Percentiles rank a stretch among this genome's conserved stretches.
Evolutionary conservation across 805 yeast species (phyloP).

Genomic region (Nakazawaea wyomingensis): DNA sequence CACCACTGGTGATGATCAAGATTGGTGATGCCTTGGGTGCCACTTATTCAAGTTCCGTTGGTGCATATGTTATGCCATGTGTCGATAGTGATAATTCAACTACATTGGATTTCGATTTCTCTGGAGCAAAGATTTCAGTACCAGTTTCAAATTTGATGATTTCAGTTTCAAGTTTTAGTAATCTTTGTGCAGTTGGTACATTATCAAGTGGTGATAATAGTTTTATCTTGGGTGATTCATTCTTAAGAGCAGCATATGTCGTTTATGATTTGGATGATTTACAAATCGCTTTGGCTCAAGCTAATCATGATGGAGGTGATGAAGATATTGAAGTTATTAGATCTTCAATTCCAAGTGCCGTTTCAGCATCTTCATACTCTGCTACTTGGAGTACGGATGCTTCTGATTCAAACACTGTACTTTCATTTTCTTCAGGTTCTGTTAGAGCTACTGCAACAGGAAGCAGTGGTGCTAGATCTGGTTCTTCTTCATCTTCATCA

Average conservation of each 20-base stretch:
- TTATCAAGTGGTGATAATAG: conserved; percentile 27
- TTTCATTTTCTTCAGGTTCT: conserved; percentile 4
- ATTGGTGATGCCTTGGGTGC: conserved; percentile 33
- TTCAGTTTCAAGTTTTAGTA: conserved; percentile 15
- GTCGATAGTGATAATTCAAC: conserved; percentile 20
- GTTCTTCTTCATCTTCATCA: neutral
- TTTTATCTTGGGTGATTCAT: conserved; percentile 47
- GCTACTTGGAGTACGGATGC: conserved; percentile 33
- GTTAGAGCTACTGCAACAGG: neutral
- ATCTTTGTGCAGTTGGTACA: conserved; percentile 42
- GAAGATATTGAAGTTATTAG: conserved; percentile 42
- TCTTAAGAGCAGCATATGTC: conserved; percentile 46
- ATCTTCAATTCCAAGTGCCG: conserved; percentile 45
- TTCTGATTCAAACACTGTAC: conserved; percentile 8
- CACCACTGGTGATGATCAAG: conserved; percentile 25
- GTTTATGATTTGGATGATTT: conserved; percentile 48
- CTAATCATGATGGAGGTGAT: conserved; percentile 21
- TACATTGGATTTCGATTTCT: conserved; percentile 45
- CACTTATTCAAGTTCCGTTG: conserved; percentile 31
- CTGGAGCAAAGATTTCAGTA: conserved; percentile 49
- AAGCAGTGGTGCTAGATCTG: neutral
- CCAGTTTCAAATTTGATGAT: conserved; percentile 33
- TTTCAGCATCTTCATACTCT: conserved; percentile 39
- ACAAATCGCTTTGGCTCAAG: conserved; percentile 43
- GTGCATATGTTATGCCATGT: conserved; percentile 46